Conservation (phyloP, 768 basidiomycete species). For the Zangia roseola region DNA sequence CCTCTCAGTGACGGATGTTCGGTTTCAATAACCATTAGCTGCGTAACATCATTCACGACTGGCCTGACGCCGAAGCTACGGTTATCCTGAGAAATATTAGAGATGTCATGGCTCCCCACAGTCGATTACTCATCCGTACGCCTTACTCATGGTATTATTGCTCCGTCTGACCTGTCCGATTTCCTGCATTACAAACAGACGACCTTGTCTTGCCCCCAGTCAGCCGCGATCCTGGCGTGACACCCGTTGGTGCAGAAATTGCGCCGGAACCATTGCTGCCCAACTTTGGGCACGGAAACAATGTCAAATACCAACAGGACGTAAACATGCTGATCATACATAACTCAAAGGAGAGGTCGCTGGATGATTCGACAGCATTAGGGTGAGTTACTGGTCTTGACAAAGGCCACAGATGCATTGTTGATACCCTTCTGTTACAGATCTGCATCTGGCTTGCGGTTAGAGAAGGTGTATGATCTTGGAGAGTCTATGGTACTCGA, state of each 20-base stretch:
- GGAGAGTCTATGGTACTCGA: constrained; percentile 26
- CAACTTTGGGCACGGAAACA: constrained; percentile 44
- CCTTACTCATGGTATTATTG: background rate
- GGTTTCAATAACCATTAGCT: constrained; percentile 11
- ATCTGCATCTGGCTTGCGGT: constrained; percentile 14
- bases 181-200: constrained; percentile 8
- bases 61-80: constrained; percentile 34
- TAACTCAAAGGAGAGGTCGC: constrained; percentile 43
- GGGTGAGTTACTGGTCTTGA: constrained; percentile 17
- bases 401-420: background rate
- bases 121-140: constrained; percentile 35
- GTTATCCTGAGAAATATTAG: constrained; percentile 31
- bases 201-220: constrained; percentile 21
- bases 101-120: constrained; percentile 28
- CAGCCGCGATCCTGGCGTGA: constrained; percentile 2
- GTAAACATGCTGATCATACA: constrained; percentile 44
- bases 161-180: background rate
- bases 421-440: constrained; percentile 6
- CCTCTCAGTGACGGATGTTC: background rate
- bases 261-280: constrained; percentile 48
- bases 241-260: constrained; percentile 17
- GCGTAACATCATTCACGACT: constrained; percentile 35
- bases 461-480: constrained; percentile 29
- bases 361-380: constrained; percentile 39
- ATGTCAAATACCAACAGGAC: constrained; percentile 43